Conservation (phyloP, 75 land plant genomes). For the Selaginella moellendorffii region DNA sequence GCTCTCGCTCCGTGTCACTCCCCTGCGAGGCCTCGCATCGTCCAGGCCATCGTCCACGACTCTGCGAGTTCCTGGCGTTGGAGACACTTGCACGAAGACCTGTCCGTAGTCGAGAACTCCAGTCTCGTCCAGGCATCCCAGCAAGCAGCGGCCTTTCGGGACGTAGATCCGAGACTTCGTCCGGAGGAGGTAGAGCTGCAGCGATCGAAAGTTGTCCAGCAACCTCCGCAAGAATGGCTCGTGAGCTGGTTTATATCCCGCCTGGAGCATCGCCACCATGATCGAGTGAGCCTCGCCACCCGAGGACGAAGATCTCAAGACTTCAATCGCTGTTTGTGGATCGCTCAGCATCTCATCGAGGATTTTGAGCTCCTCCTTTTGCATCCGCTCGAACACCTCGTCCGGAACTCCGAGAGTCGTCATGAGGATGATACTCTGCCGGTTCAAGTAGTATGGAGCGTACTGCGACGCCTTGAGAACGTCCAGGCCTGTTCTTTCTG, state of each 20-base stretch:
- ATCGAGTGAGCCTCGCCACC: not conserved
- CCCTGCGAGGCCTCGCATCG: conserved; percentile 8
- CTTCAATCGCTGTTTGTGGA: conserved; percentile 39
- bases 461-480: conserved; percentile 50
- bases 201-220: conserved; percentile 38
- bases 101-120: conserved; percentile 62
- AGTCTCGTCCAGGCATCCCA: conserved; percentile 86
- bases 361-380: conserved; percentile 24
- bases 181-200: conserved; percentile 40
- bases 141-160: conserved; percentile 61
- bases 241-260: not conserved
- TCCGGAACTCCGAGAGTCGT: conserved; percentile 77
- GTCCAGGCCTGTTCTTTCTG: conserved; percentile 43
- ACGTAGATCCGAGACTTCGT: conserved; percentile 47
- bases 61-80: conserved; percentile 25
- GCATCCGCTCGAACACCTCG: conserved; percentile 38
- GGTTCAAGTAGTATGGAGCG: conserved; percentile 66
- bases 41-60: conserved; percentile 21
- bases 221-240: conserved; percentile 75
- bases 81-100: conserved; percentile 52
- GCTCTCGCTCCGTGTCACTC: not conserved
- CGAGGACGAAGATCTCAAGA: conserved; percentile 8
- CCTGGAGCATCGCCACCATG: not conserved
- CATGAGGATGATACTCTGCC: conserved; percentile 58
- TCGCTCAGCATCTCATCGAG: conserved; percentile 43